phyloP scores from a whole-genome alignment of 768 basidiomycete genomes.

The Stropharia rugosoannulata region DNA sequence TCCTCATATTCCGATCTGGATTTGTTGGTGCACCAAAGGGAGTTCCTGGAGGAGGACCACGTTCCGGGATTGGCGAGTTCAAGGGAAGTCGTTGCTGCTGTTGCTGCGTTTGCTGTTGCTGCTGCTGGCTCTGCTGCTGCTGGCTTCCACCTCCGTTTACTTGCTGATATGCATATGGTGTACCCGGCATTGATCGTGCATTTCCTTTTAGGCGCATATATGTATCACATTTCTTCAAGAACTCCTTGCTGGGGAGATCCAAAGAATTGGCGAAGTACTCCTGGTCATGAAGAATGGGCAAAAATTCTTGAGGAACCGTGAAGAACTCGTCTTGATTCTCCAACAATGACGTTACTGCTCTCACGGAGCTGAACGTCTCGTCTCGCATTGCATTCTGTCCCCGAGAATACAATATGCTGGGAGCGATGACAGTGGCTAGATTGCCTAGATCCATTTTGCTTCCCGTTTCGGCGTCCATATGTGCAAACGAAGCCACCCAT shows the following conservation, averaged over 20 bases:
- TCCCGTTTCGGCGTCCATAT: slow-evolving; percentile 95
- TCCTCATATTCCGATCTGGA: slow-evolving; percentile 27
- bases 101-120: too few relatives aligned
- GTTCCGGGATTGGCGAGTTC: slow-evolving; percentile 42
- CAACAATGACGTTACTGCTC: slow-evolving; percentile 80
- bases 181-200: slow-evolving; percentile 45
- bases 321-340: slow-evolving; percentile 96
- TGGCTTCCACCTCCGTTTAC: slow-evolving; percentile 29
- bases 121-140: too few relatives aligned
- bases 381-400: slow-evolving; percentile 85
- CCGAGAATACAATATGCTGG: slow-evolving; percentile 94
- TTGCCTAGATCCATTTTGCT: slow-evolving; percentile 98
- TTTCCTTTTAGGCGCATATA: slow-evolving; percentile 77
- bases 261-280: slow-evolving; percentile 87
- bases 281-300: slow-evolving; percentile 84
- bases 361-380: slow-evolving; percentile 90
- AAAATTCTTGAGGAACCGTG: slow-evolving; percentile 89
- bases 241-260: slow-evolving; percentile 92
- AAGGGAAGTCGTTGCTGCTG: slow-evolving; percentile 25
- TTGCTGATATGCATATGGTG: slow-evolving; percentile 31
- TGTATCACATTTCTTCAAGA: slow-evolving; percentile 93
- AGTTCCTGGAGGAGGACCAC: slow-evolving; percentile 35
- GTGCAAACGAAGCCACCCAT: slow-evolving; percentile 99
- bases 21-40: slow-evolving; percentile 35
- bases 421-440: slow-evolving; percentile 94